Conservation (phyloP, 352 stramenopile genomes). For the Phytophthora uliginosa region DNA sequence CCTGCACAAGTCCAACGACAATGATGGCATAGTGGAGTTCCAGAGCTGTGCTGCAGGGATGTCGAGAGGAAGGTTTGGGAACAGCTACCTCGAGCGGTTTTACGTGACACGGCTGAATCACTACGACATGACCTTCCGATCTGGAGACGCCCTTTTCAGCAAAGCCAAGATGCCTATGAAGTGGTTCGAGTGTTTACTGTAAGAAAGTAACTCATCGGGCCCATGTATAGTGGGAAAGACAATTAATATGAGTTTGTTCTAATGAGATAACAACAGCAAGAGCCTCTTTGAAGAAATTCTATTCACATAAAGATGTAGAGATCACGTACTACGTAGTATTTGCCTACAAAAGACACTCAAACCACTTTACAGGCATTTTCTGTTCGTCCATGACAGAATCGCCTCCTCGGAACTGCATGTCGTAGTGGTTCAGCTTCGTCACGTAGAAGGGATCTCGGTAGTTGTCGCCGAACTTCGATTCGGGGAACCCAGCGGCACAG, state of each 20-base stretch:
- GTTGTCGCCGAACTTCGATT: slow-evolving; percentile 31
- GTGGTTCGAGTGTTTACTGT: slow-evolving; percentile 58
- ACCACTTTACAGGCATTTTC: slow-evolving; percentile 54
- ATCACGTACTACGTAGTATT: too few relatives aligned
- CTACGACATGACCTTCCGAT: slow-evolving; percentile 48
- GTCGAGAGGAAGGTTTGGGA: slow-evolving; percentile 27
- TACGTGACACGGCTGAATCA: slow-evolving; percentile 64
- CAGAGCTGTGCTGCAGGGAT: slow-evolving; percentile 47
- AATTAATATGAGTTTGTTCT: not conserved
- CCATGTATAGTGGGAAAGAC: not conserved
- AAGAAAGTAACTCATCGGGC: not conserved
- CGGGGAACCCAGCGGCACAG: slow-evolving; percentile 31
- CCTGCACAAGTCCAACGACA: slow-evolving; percentile 39
- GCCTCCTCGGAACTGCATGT: slow-evolving; percentile 49
- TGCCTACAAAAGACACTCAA: slow-evolving; percentile 39
- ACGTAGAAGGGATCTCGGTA: slow-evolving; percentile 39
- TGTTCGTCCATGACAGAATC: slow-evolving; percentile 39
- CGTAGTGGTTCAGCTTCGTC: slow-evolving; percentile 49
- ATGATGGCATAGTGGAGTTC: slow-evolving; percentile 50
- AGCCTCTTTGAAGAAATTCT: not conserved
- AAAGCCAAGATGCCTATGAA: slow-evolving; percentile 53
- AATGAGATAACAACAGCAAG: not conserved
- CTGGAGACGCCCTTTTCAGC: slow-evolving; percentile 49
- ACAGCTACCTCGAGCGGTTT: slow-evolving; percentile 38
- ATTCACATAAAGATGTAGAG: not conserved